phyloP scores from a whole-genome alignment of 495 filamentous ascomycete genomes.

The Penicillium chermesinum region DNA sequence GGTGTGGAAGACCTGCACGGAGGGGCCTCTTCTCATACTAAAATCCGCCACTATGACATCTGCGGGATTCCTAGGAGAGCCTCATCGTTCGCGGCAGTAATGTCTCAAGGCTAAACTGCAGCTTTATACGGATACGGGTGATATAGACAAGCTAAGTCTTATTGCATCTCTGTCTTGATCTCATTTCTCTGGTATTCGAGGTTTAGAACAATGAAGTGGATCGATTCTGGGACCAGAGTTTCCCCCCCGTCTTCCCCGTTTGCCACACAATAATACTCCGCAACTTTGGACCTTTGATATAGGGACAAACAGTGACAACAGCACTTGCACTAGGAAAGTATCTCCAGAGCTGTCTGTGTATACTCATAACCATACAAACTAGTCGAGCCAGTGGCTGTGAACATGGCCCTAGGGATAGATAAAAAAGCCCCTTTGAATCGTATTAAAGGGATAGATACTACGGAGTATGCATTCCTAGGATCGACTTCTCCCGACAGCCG shows the following conservation, averaged over 20 bases:
- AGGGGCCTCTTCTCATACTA: not conserved
- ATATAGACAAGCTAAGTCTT: too few species aligned
- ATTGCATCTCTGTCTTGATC: too few species aligned
- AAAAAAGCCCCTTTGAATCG: not conserved
- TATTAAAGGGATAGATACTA: conserved; percentile 12
- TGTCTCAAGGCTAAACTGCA: not conserved
- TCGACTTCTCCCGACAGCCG: conserved; percentile 15
- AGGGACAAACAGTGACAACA: not conserved
- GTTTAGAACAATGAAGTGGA: not conserved
- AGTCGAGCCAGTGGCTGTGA: too few species aligned
- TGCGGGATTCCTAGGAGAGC: not conserved
- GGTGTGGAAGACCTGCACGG: not conserved
- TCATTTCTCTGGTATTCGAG: not conserved
- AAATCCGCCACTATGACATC: conserved; percentile 16
- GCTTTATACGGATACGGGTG: too few species aligned
- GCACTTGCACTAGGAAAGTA: too few species aligned
- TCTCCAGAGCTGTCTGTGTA: too few species aligned
- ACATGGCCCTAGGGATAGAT: not conserved
- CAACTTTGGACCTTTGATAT: not conserved
- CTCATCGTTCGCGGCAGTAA: not conserved
- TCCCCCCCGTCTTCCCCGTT: conserved; percentile 10
- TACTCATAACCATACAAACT: too few species aligned
- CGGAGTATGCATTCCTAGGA: conserved; percentile 15
- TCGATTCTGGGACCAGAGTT: conserved; percentile 2
- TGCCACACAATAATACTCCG: not conserved